Conservation (phyloP, 768 basidiomycete species). For the Termitomyces sp. region DNA sequence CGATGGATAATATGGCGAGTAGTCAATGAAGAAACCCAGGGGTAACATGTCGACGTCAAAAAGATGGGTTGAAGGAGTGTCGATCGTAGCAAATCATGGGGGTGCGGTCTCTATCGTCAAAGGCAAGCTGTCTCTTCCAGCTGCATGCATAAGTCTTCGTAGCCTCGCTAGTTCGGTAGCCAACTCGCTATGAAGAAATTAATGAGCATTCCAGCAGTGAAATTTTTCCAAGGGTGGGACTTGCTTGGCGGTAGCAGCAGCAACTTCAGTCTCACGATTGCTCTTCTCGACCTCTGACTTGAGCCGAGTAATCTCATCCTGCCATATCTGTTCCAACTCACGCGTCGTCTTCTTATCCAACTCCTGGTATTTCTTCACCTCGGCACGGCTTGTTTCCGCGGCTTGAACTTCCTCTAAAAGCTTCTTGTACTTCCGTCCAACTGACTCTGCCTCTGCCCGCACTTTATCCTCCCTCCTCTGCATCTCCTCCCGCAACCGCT, state of each 20-base stretch:
- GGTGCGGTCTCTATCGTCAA: constrained; percentile 8
- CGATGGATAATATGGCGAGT: neutral
- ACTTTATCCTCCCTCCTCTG: constrained; percentile 66
- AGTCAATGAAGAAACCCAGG: neutral
- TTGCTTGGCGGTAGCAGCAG: constrained; percentile 60
- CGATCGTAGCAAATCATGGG: constrained; percentile 1
- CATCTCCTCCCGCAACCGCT: constrained; percentile 72
- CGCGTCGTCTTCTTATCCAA: constrained; percentile 46
- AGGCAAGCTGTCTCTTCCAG: constrained; percentile 27
- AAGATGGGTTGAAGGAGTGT: neutral
- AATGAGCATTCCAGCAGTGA: neutral
- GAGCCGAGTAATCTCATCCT: constrained; percentile 51
- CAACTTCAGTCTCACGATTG: constrained; percentile 50
- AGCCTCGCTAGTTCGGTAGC: constrained; percentile 64
- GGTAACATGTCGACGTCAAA: neutral
- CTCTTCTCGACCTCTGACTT: constrained; percentile 51
- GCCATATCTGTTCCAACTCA: constrained; percentile 61
- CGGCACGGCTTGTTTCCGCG: constrained; percentile 40
- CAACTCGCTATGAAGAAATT: constrained; percentile 38
- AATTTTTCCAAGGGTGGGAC: constrained; percentile 21
- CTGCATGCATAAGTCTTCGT: constrained; percentile 67
- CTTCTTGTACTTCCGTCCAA: constrained; percentile 66
- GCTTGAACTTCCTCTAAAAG: constrained; percentile 61
- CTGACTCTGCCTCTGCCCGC: constrained; percentile 60
- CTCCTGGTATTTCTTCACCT: constrained; percentile 45